A percentile compares a stretch with the other conserved stretches of the same genome.
These are phyloP conservation scores for Penicillium steckii DNA, from an alignment of 495 filamentous ascomycete species.

Conservation along the genomic window DNA sequence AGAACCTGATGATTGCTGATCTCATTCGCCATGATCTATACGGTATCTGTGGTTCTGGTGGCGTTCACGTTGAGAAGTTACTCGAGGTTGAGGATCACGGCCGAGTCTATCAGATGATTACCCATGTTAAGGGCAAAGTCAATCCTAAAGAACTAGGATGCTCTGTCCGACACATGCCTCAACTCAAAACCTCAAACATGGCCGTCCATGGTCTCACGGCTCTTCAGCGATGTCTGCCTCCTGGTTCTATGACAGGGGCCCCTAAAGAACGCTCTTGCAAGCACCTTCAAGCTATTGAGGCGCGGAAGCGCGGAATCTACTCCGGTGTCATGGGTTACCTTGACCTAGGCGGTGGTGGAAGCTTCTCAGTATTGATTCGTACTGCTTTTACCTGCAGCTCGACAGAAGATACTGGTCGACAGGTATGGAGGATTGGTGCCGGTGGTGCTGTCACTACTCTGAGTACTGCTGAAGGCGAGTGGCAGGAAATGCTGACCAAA, in stretches of 20 bases:
- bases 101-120: slow-evolving; percentile 86
- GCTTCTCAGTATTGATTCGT: slow-evolving; percentile 86
- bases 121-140: slow-evolving; percentile 75
- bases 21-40: slow-evolving; percentile 90
- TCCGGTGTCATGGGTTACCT: slow-evolving; percentile 88
- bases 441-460: slow-evolving; percentile 85
- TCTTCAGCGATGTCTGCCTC: slow-evolving; percentile 74
- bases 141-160: slow-evolving; percentile 32
- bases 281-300: slow-evolving; percentile 69
- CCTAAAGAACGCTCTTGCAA: slow-evolving; percentile 89
- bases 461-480: slow-evolving; percentile 74
- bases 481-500: slow-evolving; percentile 90
- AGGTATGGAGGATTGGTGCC: slow-evolving; percentile 81
- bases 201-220: slow-evolving; percentile 65
- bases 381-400: slow-evolving; percentile 62
- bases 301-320: slow-evolving; percentile 70
- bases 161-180: slow-evolving; percentile 33
- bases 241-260: slow-evolving; percentile 93
- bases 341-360: slow-evolving; percentile 78
- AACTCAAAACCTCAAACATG: slow-evolving; percentile 39
- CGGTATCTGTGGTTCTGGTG: slow-evolving; percentile 68
- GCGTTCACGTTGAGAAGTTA: slow-evolving; percentile 64
- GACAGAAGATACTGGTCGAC: slow-evolving; percentile 32
- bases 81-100: slow-evolving; percentile 87
- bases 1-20: slow-evolving; percentile 98